phyloP scores from a whole-genome alignment of 345 rosid genomes.

The Lumnitzera littorea region DNA sequence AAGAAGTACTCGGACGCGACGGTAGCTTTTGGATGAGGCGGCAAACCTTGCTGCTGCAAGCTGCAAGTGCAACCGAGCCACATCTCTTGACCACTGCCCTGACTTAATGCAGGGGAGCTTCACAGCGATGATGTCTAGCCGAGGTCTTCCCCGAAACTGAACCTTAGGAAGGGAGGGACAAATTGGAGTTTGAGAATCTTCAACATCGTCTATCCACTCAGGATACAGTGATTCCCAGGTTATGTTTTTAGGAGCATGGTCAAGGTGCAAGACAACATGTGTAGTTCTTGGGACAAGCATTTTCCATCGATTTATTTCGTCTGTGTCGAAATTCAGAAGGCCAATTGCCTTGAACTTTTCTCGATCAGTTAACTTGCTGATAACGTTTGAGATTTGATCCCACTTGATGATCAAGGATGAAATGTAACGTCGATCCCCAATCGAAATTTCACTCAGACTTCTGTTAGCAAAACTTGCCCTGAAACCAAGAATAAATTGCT shows the following conservation, averaged over 20 bases:
- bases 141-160: background rate
- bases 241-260: background rate
- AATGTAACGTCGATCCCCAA: background rate
- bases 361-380: background rate
- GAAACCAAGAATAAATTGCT: background rate
- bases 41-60: constrained; percentile 9
- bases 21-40: constrained; percentile 6
- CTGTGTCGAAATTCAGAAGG: background rate
- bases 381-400: constrained; percentile 6
- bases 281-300: background rate
- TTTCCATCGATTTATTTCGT: background rate
- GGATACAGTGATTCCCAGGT: background rate
- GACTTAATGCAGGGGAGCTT: constrained; percentile 9
- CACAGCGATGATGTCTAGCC: background rate
- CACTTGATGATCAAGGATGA: constrained; percentile 7
- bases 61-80: constrained; percentile 13
- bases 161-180: constrained; percentile 9
- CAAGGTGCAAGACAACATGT: constrained; percentile 1
- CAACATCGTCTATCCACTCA: constrained; percentile 1
- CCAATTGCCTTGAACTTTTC: background rate
- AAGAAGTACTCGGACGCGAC: constrained; percentile 5
- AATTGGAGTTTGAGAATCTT: constrained; percentile 1
- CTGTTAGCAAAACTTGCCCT: too few species aligned
- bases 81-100: constrained; percentile 7
- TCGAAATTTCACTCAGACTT: background rate